Percentiles rank a stretch among this genome's conserved stretches.
Conservation (phyloP, 2,329 filamentous ascomycete species). For the Chaetomiaceae sp. region DNA sequence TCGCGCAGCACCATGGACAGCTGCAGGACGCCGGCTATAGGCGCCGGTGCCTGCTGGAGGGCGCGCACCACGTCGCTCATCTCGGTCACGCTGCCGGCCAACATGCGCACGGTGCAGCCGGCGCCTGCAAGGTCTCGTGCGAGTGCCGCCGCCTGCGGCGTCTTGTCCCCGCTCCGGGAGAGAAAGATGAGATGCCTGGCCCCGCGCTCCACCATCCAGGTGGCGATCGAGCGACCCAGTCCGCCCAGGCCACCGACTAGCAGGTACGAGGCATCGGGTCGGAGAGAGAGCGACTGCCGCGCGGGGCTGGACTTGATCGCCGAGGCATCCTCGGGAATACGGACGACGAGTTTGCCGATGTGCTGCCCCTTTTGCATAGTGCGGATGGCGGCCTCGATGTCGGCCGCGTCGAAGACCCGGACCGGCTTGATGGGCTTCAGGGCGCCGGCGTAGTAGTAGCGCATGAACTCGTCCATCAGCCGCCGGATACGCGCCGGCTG, state of each 20-base stretch:
- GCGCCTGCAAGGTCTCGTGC: slow-evolving; percentile 18
- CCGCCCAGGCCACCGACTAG: slow-evolving; percentile 34
- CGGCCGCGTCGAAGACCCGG: no score
- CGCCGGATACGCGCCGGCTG: no score
- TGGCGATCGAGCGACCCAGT: slow-evolving; percentile 29
- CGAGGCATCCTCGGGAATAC: background rate
- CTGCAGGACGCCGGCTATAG: slow-evolving; percentile 22
- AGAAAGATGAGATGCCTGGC: slow-evolving; percentile 31
- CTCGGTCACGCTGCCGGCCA: slow-evolving; percentile 16
- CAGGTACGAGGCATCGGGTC: slow-evolving; percentile 26
- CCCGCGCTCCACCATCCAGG: slow-evolving; percentile 31
- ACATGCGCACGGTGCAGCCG: slow-evolving; percentile 19
- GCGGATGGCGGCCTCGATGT: no score
- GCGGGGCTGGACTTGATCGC: background rate
- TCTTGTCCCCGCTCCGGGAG: slow-evolving; percentile 27
- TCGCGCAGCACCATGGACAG: slow-evolving; percentile 23
- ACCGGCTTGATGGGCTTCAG: no score
- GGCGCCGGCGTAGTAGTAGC: no score
- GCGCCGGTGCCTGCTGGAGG: slow-evolving; percentile 4
- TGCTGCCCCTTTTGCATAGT: no score
- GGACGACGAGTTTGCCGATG: no score
- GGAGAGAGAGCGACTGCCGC: slow-evolving; percentile 13
- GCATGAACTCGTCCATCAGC: no score
- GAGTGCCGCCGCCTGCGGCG: slow-evolving; percentile 22
- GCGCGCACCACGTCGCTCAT: slow-evolving; percentile 9